Evolutionary conservation across 2,329 filamentous ascomycete genomes (phyloP).

Genomic region (Magnaporthales sp.): DNA sequence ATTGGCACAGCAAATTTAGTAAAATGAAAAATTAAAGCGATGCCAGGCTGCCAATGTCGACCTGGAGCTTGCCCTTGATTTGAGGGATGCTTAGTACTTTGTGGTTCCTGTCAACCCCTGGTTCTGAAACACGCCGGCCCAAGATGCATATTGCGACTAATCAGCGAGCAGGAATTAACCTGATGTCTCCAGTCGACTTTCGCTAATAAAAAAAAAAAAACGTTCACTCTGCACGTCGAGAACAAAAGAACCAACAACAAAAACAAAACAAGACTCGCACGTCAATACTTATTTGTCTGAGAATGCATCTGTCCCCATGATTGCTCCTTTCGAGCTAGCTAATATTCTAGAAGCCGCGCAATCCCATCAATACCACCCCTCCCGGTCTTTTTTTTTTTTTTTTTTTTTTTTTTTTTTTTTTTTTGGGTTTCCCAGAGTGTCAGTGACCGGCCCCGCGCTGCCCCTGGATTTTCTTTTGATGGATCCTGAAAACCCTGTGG

Average conservation of each 20-base stretch:
- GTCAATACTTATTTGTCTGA: neutral
- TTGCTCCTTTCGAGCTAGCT: neutral
- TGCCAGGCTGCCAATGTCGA: neutral
- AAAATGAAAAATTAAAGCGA: neutral
- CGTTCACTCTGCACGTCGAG: neutral
- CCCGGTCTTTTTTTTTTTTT: neutral
- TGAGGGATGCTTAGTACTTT: neutral
- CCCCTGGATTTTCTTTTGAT: neutral
- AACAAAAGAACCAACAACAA: neutral
- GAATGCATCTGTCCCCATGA: neutral
- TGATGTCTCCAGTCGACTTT: neutral
- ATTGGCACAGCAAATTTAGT: neutral
- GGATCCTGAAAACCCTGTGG: neutral
- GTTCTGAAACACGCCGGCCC: neutral
- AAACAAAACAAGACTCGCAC: neutral
- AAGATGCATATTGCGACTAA: neutral
- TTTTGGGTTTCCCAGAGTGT: neutral
- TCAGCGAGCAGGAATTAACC: neutral
- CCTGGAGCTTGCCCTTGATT: neutral
- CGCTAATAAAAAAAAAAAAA: neutral
- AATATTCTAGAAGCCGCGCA: neutral
- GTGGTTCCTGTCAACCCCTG: neutral
- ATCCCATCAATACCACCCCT: neutral
- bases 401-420: neutral
- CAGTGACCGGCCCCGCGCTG: neutral